Evolutionary conservation across 495 filamentous ascomycete genomes (phyloP), one percentile per base, ranked within the genome.

Genomic region (Collariella sp.): DNA sequence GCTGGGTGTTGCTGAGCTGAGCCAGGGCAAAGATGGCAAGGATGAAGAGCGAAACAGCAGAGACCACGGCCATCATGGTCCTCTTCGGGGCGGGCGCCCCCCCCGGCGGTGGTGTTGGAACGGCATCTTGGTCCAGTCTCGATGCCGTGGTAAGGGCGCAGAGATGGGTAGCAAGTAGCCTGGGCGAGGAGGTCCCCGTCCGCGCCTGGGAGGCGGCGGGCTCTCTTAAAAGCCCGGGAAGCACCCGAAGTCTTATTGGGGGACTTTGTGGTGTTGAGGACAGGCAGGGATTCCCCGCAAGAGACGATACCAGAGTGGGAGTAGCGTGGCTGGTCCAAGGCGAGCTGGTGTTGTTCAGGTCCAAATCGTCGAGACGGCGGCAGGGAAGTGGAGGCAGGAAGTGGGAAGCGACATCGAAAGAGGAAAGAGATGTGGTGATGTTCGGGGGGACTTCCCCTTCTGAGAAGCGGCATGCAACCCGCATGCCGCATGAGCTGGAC

Each of bases 1-100:
- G 1, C 20, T 15, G 16, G 19, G 50, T 26, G 29, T 33, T 11
- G 33, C 39, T 26, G 1, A 59, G 45, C 42, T 61, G 54, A 11
- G 46, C 47, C 11, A 65, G 16, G 33, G 48, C 62, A 19, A 65
- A 34, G 23, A 60, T 16, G 26, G 54, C 54, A 20, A 64, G 59
- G 15, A 64, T 55, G 52, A 61, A 52, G 35, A 61, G 54, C 13
- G 59, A 61, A 0, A 64, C 41, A n/a, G 45, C 48, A 0, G 61
- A 58, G 20, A 63, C 26, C 10, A 49, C 34, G 26, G 55, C 42
- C 11, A 35, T 33, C 29, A 62, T 55, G 42, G 52, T 23, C 7
- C 54, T 19, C 23, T 33, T 36, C 22, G 54, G 54, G 33, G 45
- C 11, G 10, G 54, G 31, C 7, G n/a, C 22, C 31, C 29, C 31